phyloP scores from a whole-genome alignment of 257 asterid species.

The Nemophila menziesii region DNA sequence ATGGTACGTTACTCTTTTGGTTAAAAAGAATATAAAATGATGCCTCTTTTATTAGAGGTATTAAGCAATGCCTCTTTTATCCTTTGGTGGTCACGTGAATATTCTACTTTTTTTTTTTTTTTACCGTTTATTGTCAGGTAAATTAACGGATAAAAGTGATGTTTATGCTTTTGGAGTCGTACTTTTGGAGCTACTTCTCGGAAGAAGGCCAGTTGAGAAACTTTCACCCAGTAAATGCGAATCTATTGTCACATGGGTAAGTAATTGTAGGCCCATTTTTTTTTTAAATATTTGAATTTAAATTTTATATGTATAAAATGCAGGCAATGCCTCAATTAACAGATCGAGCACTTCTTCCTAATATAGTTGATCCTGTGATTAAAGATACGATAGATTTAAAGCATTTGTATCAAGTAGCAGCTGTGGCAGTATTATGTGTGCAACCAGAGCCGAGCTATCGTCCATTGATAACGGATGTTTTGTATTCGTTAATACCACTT shows the following conservation, averaged over 20 bases:
- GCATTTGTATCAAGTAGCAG: conserved; percentile 74
- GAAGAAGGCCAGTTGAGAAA: conserved; percentile 58
- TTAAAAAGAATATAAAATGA: conserved; percentile 2
- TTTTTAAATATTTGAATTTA: too few species aligned
- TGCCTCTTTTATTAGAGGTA: too few species aligned
- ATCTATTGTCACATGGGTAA: conserved; percentile 66
- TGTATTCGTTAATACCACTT: conserved; percentile 71
- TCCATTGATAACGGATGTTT: conserved; percentile 62
- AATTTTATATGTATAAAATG: too few species aligned
- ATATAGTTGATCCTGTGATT: conserved; percentile 55
- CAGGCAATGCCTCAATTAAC: conserved; percentile 84
- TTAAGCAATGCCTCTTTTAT: too few species aligned
- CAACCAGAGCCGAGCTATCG: conserved; percentile 83
- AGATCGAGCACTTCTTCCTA: conserved; percentile 55
- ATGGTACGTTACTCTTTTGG: conserved; percentile 28
- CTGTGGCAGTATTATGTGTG: conserved; percentile 66
- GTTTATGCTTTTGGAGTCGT: conserved; percentile 75
- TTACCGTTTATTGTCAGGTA: too few species aligned
- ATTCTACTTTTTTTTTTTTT: too few species aligned
- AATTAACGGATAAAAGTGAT: conserved; percentile 62
- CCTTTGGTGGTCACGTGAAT: background rate
- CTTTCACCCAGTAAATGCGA: conserved; percentile 37
- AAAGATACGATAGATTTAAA: conserved; percentile 45
- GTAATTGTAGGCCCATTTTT: too few species aligned
- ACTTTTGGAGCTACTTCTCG: conserved; percentile 59